These are phyloP conservation scores for Limnanthes douglasii DNA, from an alignment of 345 rosid genomes.

Conservation along the genomic window DNA sequence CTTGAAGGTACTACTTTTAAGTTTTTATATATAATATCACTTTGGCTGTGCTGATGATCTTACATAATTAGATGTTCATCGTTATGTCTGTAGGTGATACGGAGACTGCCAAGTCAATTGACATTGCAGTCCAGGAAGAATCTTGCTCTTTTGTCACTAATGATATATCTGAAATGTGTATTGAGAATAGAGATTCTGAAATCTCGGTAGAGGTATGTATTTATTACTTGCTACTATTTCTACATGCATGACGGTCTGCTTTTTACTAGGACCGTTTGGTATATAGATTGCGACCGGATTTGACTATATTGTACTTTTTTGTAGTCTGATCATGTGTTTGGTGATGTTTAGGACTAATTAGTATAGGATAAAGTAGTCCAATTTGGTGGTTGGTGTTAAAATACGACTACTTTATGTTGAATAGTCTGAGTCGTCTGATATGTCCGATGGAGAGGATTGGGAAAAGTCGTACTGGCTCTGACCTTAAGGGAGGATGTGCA, in stretches of 20 bases:
- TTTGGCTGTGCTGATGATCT: background rate
- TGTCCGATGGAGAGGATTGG: too few relatives aligned
- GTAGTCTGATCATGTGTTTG: background rate
- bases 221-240: conserved; percentile 1
- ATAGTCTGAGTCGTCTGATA: too few relatives aligned
- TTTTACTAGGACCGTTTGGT: background rate
- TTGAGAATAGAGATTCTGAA: conserved; percentile 10
- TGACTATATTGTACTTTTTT: too few relatives aligned
- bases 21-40: background rate
- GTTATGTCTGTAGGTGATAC: conserved; percentile 16
- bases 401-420: too few relatives aligned
- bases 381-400: too few relatives aligned
- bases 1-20: conserved; percentile 21
- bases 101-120: conserved; percentile 14
- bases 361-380: too few relatives aligned
- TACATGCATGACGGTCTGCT: background rate
- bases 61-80: background rate
- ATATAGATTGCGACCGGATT: background rate
- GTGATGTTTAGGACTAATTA: background rate
- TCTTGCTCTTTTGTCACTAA: conserved; percentile 6
- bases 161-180: conserved; percentile 11
- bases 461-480: too few relatives aligned
- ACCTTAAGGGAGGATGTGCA: too few relatives aligned
- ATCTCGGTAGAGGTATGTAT: conserved; percentile 16
- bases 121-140: conserved; percentile 17